phyloP scores from a whole-genome alignment of 352 stramenopile species.

The Phytophthora pinifolia region DNA sequence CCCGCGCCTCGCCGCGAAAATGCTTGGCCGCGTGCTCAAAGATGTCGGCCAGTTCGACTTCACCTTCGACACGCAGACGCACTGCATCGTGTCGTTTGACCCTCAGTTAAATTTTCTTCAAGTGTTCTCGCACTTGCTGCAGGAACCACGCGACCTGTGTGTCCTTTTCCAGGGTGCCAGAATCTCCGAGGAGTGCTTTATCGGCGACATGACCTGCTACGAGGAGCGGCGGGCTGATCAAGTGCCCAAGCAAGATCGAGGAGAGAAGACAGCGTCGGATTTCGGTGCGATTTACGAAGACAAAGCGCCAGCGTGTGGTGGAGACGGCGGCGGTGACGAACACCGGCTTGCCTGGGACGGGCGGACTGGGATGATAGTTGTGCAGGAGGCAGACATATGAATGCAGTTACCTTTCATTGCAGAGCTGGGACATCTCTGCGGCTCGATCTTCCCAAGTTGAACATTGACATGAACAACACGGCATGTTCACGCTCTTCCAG shows the following conservation, averaged over 20 bases:
- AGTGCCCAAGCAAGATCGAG: not conserved
- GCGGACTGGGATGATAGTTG: conserved; percentile 3
- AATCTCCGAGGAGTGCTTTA: conserved; percentile 55
- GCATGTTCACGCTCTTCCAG: too few relatives aligned
- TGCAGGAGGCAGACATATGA: too few relatives aligned
- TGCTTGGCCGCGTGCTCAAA: conserved; percentile 36
- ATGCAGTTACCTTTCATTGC: too few relatives aligned
- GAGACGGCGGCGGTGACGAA: conserved; percentile 3
- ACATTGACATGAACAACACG: too few relatives aligned
- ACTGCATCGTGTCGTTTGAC: conserved; percentile 43
- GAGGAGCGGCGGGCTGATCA: not conserved
- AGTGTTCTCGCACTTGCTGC: conserved; percentile 43
- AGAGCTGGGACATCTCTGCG: too few relatives aligned
- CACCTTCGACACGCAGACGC: conserved; percentile 40
- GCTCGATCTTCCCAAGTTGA: too few relatives aligned
- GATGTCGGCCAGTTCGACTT: conserved; percentile 42
- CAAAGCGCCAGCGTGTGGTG: not conserved
- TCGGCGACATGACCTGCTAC: conserved; percentile 44
- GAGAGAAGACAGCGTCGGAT: not conserved
- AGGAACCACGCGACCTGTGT: conserved; percentile 38
- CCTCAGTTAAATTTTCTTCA: conserved; percentile 45
- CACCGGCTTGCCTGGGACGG: conserved; percentile 1
- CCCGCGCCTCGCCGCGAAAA: conserved; percentile 23
- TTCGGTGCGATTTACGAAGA: not conserved
- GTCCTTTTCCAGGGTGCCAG: conserved; percentile 40